Percentiles rank a stretch among this genome's conserved stretches.
These are phyloP conservation scores for Begonia loranthoides DNA, from an alignment of 306 rosid species.

Conservation along the genomic window DNA sequence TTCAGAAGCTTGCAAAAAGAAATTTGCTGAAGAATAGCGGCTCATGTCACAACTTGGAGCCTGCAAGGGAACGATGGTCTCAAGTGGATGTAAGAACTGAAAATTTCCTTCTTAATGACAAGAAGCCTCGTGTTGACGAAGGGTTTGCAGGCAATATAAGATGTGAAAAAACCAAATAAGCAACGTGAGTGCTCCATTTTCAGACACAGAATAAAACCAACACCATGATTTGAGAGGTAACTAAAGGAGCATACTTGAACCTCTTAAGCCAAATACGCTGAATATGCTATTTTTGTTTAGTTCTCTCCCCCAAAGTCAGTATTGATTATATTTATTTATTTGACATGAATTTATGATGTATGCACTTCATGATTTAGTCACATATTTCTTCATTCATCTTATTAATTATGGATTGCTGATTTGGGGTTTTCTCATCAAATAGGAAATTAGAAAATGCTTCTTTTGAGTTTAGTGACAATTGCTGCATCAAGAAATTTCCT, in stretches of 20 bases:
- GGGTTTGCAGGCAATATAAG: conserved; percentile 42
- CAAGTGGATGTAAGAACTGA: conserved; percentile 40
- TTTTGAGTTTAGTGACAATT: conserved; percentile 30
- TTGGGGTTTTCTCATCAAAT: no score
- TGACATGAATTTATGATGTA: conserved; percentile 1
- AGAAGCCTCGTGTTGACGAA: conserved; percentile 26
- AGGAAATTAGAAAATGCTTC: not conserved
- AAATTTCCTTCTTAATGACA: conserved; percentile 16
- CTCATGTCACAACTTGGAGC: conserved; percentile 24
- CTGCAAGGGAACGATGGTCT: conserved; percentile 30
- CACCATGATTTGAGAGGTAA: conserved; percentile 32
- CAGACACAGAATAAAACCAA: conserved; percentile 19
- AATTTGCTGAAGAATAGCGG: conserved; percentile 18
- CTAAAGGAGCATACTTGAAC: conserved; percentile 5
- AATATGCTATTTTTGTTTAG: conserved; percentile 2
- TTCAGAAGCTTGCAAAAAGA: conserved; percentile 53
- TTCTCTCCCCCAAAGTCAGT: not conserved
- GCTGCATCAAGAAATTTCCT: conserved; percentile 16
- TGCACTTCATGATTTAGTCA: conserved; percentile 6
- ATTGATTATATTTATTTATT: conserved; percentile 6
- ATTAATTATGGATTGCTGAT: no score
- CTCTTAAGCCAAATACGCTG: not conserved
- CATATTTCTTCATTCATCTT: no score
- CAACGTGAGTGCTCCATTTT: conserved; percentile 13
- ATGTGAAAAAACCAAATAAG: conserved; percentile 21